phyloP scores from a whole-genome alignment of 768 basidiomycete species.

The Exidia glandulosa region DNA sequence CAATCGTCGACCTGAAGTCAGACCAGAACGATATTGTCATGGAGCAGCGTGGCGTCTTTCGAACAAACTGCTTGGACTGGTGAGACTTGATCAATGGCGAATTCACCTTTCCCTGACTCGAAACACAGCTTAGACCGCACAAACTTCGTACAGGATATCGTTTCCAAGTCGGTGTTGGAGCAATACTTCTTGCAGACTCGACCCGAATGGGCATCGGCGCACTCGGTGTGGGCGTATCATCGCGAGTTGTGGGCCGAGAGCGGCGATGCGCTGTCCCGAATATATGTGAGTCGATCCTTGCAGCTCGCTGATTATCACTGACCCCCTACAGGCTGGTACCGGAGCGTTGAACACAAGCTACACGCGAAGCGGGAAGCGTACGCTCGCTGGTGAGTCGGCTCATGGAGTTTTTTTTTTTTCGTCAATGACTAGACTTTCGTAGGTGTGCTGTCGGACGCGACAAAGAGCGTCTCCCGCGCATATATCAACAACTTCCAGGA shows the following conservation, averaged over 20 bases:
- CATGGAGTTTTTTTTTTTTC: neutral
- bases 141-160: slow-evolving; percentile 93
- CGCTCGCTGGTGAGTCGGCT: slow-evolving; percentile 39
- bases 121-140: slow-evolving; percentile 77
- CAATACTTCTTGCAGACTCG: slow-evolving; percentile 72
- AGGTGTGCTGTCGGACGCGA: slow-evolving; percentile 91
- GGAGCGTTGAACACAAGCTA: slow-evolving; percentile 87
- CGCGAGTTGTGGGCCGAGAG: slow-evolving; percentile 96
- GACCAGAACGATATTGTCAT: slow-evolving; percentile 58
- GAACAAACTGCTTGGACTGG: slow-evolving; percentile 96
- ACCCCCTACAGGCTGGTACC: slow-evolving; percentile 14
- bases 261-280: slow-evolving; percentile 83
- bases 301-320: neutral
- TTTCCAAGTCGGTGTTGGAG: slow-evolving; percentile 72
- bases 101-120: slow-evolving; percentile 3
- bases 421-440: slow-evolving; percentile 6
- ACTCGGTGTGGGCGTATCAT: slow-evolving; percentile 72
- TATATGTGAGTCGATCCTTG: slow-evolving; percentile 49
- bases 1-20: slow-evolving; percentile 62
- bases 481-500: slow-evolving; percentile 99
- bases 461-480: slow-evolving; percentile 89
- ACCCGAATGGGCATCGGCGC: slow-evolving; percentile 61
- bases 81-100: slow-evolving; percentile 19
- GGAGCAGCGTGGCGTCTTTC: slow-evolving; percentile 84
- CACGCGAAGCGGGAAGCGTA: slow-evolving; percentile 89